These are phyloP conservation scores for Tuber indicum DNA, from an alignment of 495 filamentous ascomycete species.

Conservation along the genomic window DNA sequence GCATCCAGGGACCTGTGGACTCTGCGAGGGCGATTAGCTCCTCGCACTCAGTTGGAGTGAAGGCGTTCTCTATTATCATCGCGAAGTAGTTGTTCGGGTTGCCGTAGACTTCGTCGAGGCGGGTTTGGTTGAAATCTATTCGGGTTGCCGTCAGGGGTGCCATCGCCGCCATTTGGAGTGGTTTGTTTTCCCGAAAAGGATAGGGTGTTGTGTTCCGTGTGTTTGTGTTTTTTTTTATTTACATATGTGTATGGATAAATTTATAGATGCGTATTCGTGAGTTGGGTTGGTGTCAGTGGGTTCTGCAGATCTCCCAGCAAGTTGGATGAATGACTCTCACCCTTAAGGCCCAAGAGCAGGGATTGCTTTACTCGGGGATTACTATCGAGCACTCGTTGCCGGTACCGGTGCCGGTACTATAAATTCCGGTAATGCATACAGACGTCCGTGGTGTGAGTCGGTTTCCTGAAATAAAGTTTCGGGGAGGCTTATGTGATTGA, in stretches of 20 bases:
- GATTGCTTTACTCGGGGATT: not conserved
- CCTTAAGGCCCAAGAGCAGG: not conserved
- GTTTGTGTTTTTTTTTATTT: not conserved
- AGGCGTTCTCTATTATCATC: slow-evolving; percentile 52
- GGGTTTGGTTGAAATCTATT: slow-evolving; percentile 48
- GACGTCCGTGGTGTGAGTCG: not conserved
- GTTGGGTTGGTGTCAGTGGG: not conserved
- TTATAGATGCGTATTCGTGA: not conserved
- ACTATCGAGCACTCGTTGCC: no score
- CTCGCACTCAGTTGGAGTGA: slow-evolving; percentile 52
- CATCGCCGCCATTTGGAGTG: not conserved
- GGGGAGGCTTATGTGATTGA: not conserved
- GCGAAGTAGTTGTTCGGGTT: slow-evolving; percentile 49
- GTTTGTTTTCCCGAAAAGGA: not conserved
- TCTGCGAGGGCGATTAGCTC: slow-evolving; percentile 49
- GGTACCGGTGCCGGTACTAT: not conserved
- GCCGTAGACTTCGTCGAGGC: slow-evolving; percentile 41
- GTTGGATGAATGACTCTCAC: not conserved
- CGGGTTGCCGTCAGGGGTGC: slow-evolving; percentile 11
- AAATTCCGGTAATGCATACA: not conserved
- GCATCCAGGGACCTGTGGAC: slow-evolving; percentile 40
- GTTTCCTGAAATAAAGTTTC: not conserved
- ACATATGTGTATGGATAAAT: not conserved
- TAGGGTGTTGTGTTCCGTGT: not conserved
- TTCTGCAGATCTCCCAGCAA: not conserved